Evolutionary conservation across 2,329 filamentous ascomycete species (phyloP), one percentile per base, ranked within the genome.

Genomic region (Penicillium psychrosexuale): DNA sequence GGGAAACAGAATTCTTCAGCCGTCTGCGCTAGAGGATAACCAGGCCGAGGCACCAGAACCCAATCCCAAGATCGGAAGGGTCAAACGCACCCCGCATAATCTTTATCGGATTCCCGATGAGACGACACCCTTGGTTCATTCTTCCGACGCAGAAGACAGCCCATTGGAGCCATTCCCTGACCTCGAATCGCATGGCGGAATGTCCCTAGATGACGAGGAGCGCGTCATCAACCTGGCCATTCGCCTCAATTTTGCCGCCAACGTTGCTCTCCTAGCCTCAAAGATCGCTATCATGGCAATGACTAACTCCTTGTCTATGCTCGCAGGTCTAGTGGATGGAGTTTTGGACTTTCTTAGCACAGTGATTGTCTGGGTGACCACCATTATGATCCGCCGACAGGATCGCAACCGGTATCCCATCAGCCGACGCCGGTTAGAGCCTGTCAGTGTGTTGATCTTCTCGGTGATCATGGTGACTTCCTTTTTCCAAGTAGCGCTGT

Each of bases 141-240:
- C 59, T 1, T 47, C 83, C 15, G 85, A 86, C 17, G 88, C 91
- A 67, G 82, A 83, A 44, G 82, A 85, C 1, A 85, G 56, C 68
- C 73, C 24, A 74, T 80, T 22, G 37, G 49, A 56, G 8, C 15
- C 43, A 15, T 48, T 58, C 7, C 77, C 77, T 3, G 78, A 79
- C 12, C 75, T 79, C 11, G 76, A 78, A 19, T 71, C 75, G 4
- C 72, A 78, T 4, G 58, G 66, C 1, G 61, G 66, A 22, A 75
- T 77, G 13, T 70, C 73, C 8, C 75, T 91, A 2, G 88, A 91
- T 66, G 90, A 86, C 59, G 81, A 85, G 45, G 86, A 87, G 56
- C 84, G 82, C 15, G 84, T 96, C 46, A 91, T 97, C 46, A 88
- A 86, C n/a, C 68, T 94, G 19, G 92, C 93, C 39, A 94, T 97